These are phyloP conservation scores for Moniliella sp. DNA, from an alignment of 1,284 basidiomycete genomes.

Conservation along the genomic window DNA sequence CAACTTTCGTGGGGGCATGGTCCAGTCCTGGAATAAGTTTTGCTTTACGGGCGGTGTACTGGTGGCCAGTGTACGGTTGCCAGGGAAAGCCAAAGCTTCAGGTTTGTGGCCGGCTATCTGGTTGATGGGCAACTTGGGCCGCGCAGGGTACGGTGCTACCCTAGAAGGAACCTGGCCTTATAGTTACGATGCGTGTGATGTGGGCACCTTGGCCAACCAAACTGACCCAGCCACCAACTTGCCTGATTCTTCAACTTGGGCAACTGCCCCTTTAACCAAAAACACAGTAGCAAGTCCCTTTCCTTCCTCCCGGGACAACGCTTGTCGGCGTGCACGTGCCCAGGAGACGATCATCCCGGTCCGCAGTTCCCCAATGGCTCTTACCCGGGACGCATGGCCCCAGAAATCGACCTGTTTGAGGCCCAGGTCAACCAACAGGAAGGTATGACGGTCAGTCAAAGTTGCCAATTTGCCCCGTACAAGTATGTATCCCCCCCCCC, in stretches of 20 bases:
- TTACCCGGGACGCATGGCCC: constrained; percentile 42
- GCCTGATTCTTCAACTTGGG: too few species aligned
- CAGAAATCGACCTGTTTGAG: constrained; percentile 33
- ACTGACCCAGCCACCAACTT: constrained; percentile 6
- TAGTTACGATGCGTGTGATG: constrained; percentile 12
- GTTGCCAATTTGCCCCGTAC: constrained; percentile 7
- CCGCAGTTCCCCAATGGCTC: constrained; percentile 43
- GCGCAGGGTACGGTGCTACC: constrained; percentile 3
- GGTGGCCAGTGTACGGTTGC: constrained; percentile 8
- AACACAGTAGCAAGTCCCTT: constrained; percentile 26
- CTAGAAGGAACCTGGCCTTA: constrained; percentile 35
- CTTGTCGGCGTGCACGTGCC: constrained; percentile 44
- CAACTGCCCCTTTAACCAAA: constrained; percentile 18
- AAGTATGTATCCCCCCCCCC: too few species aligned
- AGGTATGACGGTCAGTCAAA: too few species aligned
- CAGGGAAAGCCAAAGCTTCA: constrained; percentile 10
- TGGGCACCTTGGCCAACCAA: constrained; percentile 23
- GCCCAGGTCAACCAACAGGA: too few species aligned
- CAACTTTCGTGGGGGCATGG: constrained; percentile 26
- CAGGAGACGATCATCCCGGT: constrained; percentile 3
- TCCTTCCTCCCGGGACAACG: constrained; percentile 38
- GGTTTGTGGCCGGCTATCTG: constrained; percentile 25
- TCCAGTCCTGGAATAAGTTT: constrained; percentile 27
- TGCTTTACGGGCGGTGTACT: constrained; percentile 24
- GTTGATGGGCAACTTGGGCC: constrained; percentile 21